Percentiles rank a stretch among this genome's conserved stretches.
Evolutionary conservation across 306 rosid species (phyloP).

Genomic region (Cucurbita moschata): DNA sequence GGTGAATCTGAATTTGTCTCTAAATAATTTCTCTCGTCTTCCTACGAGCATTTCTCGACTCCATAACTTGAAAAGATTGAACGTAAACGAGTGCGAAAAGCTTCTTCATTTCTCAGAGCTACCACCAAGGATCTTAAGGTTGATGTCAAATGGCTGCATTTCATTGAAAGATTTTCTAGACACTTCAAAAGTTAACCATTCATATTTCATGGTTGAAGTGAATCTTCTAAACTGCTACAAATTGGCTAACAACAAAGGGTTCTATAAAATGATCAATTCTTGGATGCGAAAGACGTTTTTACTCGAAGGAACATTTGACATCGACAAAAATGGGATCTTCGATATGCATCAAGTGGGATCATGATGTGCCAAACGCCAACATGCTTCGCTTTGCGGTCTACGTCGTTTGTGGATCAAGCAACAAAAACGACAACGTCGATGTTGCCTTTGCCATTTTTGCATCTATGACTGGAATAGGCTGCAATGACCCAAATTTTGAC

Average conservation of each 20-base stretch:
- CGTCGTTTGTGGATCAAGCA: too few relatives aligned
- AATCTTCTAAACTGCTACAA: background rate
- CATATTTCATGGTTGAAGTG: background rate
- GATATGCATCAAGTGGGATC: background rate
- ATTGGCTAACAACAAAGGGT: background rate
- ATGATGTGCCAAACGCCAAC: too few relatives aligned
- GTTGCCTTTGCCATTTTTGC: too few relatives aligned
- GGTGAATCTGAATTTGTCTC: background rate
- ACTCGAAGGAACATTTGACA: background rate
- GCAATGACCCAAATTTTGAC: too few relatives aligned
- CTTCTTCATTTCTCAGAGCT: background rate
- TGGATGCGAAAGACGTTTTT: background rate
- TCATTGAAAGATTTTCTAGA: background rate
- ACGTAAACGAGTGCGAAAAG: background rate
- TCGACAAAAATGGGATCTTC: background rate
- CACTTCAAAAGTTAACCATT: background rate
- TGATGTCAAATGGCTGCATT: background rate
- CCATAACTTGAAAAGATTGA: background rate
- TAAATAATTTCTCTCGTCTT: slow-evolving; percentile 1
- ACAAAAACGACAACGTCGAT: too few relatives aligned
- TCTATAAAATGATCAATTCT: background rate
- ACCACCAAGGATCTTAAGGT: background rate
- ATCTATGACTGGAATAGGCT: too few relatives aligned
- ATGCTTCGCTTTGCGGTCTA: too few relatives aligned
- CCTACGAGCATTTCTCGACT: background rate